phyloP scores from a whole-genome alignment of 345 rosid genomes.

The Ceriops decandra region DNA sequence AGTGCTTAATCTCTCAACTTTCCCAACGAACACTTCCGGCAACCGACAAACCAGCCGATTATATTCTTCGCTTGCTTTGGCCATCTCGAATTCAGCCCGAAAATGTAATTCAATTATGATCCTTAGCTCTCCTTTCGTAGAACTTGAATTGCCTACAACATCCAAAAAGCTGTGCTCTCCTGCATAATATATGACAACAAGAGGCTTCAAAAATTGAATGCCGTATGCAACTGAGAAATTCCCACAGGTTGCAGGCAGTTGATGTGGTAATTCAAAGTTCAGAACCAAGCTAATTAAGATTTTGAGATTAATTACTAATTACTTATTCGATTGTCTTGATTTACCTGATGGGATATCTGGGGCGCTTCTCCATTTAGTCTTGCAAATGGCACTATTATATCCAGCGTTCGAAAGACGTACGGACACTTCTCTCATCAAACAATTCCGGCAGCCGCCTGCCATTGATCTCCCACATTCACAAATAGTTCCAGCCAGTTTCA shows the following conservation, averaged over 20 bases:
- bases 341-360: slow-evolving; percentile 28
- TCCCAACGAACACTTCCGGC: slow-evolving; percentile 51
- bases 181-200: slow-evolving; percentile 4
- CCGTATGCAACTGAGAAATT: background rate
- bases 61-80: slow-evolving; percentile 51
- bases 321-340: background rate
- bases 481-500: slow-evolving; percentile 8
- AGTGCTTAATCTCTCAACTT: slow-evolving; percentile 38
- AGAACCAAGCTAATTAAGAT: too few species aligned
- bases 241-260: too few species aligned
- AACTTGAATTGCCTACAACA: slow-evolving; percentile 28
- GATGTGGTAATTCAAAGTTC: too few species aligned
- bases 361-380: slow-evolving; percentile 29
- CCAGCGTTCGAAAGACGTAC: slow-evolving; percentile 25
- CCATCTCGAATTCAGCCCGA: slow-evolving; percentile 49
- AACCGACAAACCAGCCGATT: slow-evolving; percentile 27
- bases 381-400: slow-evolving; percentile 24
- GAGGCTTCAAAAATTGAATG: background rate
- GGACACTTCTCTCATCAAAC: slow-evolving; percentile 27
- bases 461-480: slow-evolving; percentile 22
- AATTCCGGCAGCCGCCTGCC: slow-evolving; percentile 26
- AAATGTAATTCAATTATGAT: slow-evolving; percentile 47
- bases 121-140: slow-evolving; percentile 35
- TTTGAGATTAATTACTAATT: too few species aligned
- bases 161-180: slow-evolving; percentile 45